These are phyloP conservation scores for Massarina eburnea DNA, from an alignment of 2,329 filamentous ascomycete genomes.

Conservation along the genomic window DNA sequence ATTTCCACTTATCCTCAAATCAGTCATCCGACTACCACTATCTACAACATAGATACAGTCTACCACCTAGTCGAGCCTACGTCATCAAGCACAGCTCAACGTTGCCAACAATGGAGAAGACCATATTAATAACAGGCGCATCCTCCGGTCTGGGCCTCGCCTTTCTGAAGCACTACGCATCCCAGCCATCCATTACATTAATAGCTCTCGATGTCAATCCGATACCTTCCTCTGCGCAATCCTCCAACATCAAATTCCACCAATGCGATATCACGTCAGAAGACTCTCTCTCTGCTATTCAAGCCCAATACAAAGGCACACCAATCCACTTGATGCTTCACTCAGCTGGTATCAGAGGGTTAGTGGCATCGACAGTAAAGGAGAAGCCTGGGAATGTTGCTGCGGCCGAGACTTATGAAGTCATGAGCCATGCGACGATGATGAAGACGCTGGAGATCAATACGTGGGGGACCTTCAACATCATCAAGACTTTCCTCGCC, in stretches of 20 bases:
- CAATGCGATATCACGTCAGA: not conserved
- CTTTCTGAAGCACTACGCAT: slow-evolving; percentile 41
- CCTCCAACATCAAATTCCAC: slow-evolving; percentile 2
- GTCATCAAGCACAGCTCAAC: not conserved
- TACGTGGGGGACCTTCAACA: slow-evolving; percentile 45
- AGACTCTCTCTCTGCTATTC: slow-evolving; percentile 14
- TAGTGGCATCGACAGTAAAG: slow-evolving; percentile 37
- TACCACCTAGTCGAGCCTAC: not conserved
- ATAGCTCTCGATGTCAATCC: slow-evolving; percentile 24
- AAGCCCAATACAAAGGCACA: slow-evolving; percentile 10
- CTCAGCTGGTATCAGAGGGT: slow-evolving; percentile 48
- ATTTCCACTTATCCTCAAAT: no score
- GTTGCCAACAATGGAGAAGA: slow-evolving; percentile 41
- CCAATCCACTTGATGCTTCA: slow-evolving; percentile 47
- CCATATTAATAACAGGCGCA: slow-evolving; percentile 88
- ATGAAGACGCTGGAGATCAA: slow-evolving; percentile 46
- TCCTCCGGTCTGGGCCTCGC: slow-evolving; percentile 86
- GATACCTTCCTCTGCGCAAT: slow-evolving; percentile 4
- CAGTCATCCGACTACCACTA: no score
- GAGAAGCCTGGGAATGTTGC: slow-evolving; percentile 31
- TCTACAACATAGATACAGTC: not conserved
- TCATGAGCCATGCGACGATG: slow-evolving; percentile 46
- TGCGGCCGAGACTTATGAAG: slow-evolving; percentile 44
- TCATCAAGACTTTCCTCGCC: slow-evolving; percentile 43
- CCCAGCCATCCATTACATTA: slow-evolving; percentile 11